Base-by-base conservation (phyloP, 495 filamentous ascomycete species). In the Opeltia flavorubescens region DNA sequence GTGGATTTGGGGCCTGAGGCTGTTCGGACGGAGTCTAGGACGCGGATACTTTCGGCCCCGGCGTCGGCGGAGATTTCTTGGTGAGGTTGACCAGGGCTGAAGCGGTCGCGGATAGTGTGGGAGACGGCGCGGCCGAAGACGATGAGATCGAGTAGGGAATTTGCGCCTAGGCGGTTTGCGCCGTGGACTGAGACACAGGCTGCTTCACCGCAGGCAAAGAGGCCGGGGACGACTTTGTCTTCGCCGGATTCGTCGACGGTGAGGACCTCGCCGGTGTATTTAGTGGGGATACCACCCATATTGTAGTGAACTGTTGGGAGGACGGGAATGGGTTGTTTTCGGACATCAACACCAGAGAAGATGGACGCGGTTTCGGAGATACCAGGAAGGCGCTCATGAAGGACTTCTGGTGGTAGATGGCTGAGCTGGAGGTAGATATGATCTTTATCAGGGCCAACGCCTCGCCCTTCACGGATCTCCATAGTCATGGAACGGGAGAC, bases 251-350 rank as follows among this genome's bases (percentile, higher is more conserved):
- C 76, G 57, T 94, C 86, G 41, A 89, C 71, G 26, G 83, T 89
- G 47, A 96, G 63, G 55, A 95, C 89, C 67, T 96, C 88, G 63
- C 89, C 89, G 49, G 86, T 95, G 75, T 91, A 95, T 58, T 85
- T 85, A 49, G 89, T 96, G 39, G 89, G 89, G 58, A 95, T 94
- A 72, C 89, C 89, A 65, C 89, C 89, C 89, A 96, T 96, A 77
- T 95, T 95, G 76, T 96, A 96, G 73, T 96, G 91, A 58, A 94
- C 91, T 38, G 89, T 96, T 42, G 89, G 89, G 47, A 96, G 74
- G 54, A 96, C 91, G 46, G 89, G 89, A 58, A 96, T 96, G 53
- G 89, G 89, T 66, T 94, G 83, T 72, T 93, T 94, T 61, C 79
- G 81, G 53, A 96, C 89, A 62, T 96, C 91, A 57, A 96, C 89